Evolutionary conservation across 2,329 filamentous ascomycete species (phyloP).

Genomic region (Thelonectria blattea): DNA sequence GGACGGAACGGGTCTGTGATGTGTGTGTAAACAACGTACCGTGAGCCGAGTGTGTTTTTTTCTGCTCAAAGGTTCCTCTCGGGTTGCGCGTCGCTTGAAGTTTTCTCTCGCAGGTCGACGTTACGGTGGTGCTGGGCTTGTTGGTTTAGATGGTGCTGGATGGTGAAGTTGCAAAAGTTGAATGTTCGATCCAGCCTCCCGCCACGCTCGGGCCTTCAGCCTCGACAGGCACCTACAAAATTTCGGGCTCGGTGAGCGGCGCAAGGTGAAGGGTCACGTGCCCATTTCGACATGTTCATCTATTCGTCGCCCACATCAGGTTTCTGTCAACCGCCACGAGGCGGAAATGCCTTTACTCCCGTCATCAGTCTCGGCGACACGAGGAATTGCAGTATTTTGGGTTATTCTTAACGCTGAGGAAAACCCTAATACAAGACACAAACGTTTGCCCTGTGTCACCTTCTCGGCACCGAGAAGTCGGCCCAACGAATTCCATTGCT

Average conservation of each 20-base stretch:
- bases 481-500: neutral
- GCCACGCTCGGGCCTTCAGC: constrained; percentile 25
- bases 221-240: constrained; percentile 14
- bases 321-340: too few relatives aligned
- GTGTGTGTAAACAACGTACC: constrained; percentile 52
- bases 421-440: neutral
- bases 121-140: constrained; percentile 8
- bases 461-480: neutral
- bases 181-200: constrained; percentile 18
- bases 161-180: constrained; percentile 14
- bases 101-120: neutral
- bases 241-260: constrained; percentile 22
- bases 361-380: neutral
- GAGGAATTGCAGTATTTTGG: neutral
- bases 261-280: constrained; percentile 8
- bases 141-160: constrained; percentile 5
- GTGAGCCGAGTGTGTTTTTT: constrained; percentile 49
- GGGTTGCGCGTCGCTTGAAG: neutral
- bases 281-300: neutral
- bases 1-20: constrained; percentile 30
- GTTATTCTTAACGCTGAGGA: neutral
- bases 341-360: too few relatives aligned
- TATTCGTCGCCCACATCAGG: neutral
- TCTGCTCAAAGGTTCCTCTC: constrained; percentile 43
- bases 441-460: neutral